Conservation (phyloP, 495 filamentous ascomycete genomes). For the Extremus antarcticus region DNA sequence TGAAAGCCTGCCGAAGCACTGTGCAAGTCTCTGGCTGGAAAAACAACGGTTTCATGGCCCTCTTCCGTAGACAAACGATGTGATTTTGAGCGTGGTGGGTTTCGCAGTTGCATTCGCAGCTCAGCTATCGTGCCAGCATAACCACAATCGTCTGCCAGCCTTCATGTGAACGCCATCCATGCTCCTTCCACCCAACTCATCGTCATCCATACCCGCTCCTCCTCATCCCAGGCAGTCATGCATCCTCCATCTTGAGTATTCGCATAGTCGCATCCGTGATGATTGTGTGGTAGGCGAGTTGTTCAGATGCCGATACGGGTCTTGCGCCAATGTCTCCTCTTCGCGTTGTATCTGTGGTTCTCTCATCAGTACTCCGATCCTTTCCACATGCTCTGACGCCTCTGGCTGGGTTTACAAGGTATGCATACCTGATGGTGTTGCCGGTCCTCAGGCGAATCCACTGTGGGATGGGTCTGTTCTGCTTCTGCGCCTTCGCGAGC, state of each 20-base stretch:
- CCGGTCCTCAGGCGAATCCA: slow-evolving; percentile 97
- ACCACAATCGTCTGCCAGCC: not conserved
- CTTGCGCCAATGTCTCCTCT: slow-evolving; percentile 99
- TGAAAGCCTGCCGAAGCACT: no score
- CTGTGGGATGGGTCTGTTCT: slow-evolving; percentile 98
- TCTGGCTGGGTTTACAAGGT: not conserved
- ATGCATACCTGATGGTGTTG: slow-evolving; percentile 90
- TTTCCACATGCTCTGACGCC: not conserved
- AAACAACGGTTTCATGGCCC: no score
- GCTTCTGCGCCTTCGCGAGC: slow-evolving; percentile 99
- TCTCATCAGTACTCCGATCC: not conserved
- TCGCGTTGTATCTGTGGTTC: slow-evolving; percentile 85
- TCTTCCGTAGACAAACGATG: no score
- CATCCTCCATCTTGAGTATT: not conserved
- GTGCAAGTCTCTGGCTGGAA: no score
- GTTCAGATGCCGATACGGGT: slow-evolving; percentile 94
- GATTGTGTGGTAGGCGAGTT: slow-evolving; percentile 14
- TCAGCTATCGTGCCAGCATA: not conserved
- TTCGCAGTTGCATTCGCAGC: not conserved
- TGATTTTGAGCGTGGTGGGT: not conserved
- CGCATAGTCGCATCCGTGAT: not conserved
- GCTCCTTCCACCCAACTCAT: not conserved
- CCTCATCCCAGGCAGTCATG: not conserved
- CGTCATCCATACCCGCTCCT: not conserved
- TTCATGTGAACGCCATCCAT: not conserved